Percentiles rank a stretch among this genome's conserved stretches.
Evolutionary conservation across 257 asterid species (phyloP).

Genomic region (Fraxinus quadrangulata): DNA sequence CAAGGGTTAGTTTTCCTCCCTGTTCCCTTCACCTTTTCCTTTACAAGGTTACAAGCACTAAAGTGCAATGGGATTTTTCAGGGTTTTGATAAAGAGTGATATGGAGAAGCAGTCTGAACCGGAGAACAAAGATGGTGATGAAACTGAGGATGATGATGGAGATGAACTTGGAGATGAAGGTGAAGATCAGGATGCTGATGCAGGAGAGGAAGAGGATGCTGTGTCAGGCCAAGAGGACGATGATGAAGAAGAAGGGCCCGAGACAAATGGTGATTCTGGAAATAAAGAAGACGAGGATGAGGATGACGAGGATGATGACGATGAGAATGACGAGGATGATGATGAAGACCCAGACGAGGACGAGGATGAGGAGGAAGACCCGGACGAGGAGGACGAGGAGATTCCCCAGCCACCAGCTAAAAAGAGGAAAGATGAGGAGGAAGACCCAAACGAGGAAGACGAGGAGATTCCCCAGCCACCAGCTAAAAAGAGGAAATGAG

Average conservation of each 20-base stretch:
- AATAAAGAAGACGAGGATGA: slow-evolving; percentile 13
- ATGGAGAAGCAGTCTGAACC: slow-evolving; percentile 36
- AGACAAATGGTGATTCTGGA: slow-evolving; percentile 20
- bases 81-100: slow-evolving; percentile 22
- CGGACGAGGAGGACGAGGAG: slow-evolving; percentile 24
- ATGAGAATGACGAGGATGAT: slow-evolving; percentile 24
- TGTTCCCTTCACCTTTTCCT: neutral
- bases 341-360: slow-evolving; percentile 22
- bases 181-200: slow-evolving; percentile 24
- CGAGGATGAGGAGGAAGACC: slow-evolving; percentile 8
- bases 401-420: neutral
- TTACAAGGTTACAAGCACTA: slow-evolving; percentile 11
- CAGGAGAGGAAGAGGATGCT: slow-evolving; percentile 22
- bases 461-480: slow-evolving; percentile 30
- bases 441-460: slow-evolving; percentile 9
- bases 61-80: slow-evolving; percentile 17
- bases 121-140: slow-evolving; percentile 37
- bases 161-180: slow-evolving; percentile 27
- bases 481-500: slow-evolving; percentile 32
- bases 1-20: slow-evolving; percentile 26
- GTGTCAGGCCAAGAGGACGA: neutral
- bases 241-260: slow-evolving; percentile 15
- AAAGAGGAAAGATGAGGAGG: neutral
- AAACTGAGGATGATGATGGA: slow-evolving; percentile 32
- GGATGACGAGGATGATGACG: slow-evolving; percentile 12